Percentiles rank a stretch among this genome's conserved stretches.
Conservation (phyloP, 208 protist species). For the Entamoeba nuttalli region DNA sequence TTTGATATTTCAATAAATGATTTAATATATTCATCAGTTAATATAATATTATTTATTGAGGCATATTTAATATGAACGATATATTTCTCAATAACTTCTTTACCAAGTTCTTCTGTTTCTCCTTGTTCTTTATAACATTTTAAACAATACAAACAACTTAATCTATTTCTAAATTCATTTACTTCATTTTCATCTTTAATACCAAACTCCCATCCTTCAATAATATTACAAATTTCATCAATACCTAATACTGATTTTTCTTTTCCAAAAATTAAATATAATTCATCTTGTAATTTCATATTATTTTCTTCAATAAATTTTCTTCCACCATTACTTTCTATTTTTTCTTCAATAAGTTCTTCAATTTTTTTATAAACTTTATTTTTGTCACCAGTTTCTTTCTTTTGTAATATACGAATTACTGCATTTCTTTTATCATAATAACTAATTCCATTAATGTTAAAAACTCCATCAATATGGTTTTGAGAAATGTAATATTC, state of each 20-base stretch:
- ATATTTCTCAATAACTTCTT: no score
- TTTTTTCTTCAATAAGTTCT: background rate
- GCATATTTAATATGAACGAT: no score
- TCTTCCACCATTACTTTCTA: background rate
- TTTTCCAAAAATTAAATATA: background rate
- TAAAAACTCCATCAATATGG: background rate
- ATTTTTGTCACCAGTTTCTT: background rate
- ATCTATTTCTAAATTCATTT: background rate
- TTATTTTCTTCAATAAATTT: background rate
- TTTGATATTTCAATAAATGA: no score
- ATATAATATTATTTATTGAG: no score
- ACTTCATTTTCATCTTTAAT: background rate
- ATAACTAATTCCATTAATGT: background rate
- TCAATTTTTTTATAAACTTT: background rate
- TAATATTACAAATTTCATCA: background rate
- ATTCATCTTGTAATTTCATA: background rate
- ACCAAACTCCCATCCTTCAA: background rate
- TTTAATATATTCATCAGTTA: no score
- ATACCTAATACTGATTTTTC: background rate
- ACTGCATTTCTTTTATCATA: background rate
- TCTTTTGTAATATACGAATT: background rate
- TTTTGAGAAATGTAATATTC: background rate
- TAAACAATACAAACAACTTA: no score
- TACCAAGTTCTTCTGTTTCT: no score
- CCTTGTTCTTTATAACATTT: no score